A percentile compares a stretch with the other conserved stretches of the same genome.
These are phyloP conservation scores for Neurospora tetrasperma DNA, from an alignment of 495 filamentous ascomycete genomes.

Conservation along the genomic window DNA sequence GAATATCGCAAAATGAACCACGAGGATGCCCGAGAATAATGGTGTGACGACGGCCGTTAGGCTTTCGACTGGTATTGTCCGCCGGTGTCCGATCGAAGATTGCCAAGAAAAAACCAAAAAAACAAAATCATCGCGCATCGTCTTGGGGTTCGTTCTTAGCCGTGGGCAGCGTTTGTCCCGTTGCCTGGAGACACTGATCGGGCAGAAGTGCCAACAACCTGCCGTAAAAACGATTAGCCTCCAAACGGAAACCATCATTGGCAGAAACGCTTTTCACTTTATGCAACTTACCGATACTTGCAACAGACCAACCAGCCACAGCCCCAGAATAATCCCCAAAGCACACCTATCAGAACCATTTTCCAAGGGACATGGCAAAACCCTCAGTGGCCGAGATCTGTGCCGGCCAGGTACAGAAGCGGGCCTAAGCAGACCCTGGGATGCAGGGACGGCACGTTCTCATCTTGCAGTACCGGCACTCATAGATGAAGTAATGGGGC, in stretches of 20 bases:
- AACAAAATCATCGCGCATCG: neutral
- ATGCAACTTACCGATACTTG: slow-evolving; percentile 15
- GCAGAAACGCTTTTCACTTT: neutral
- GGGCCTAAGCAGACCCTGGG: slow-evolving; percentile 33
- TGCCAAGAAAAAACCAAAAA: neutral
- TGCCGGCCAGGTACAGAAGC: slow-evolving; percentile 5
- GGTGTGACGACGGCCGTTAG: neutral
- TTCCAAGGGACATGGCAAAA: neutral
- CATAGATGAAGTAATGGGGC: slow-evolving; percentile 74
- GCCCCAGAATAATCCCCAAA: neutral
- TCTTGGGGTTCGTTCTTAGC: neutral
- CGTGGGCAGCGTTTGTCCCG: neutral
- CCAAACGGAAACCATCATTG: neutral
- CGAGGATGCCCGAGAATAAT: neutral
- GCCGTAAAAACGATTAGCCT: neutral
- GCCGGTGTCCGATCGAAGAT: neutral
- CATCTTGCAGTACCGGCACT: slow-evolving; percentile 68
- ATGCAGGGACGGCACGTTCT: slow-evolving; percentile 63
- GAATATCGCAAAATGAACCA: neutral
- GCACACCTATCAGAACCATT: neutral
- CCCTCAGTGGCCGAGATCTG: neutral
- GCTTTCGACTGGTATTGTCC: neutral
- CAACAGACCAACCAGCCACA: neutral
- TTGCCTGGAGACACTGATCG: neutral
- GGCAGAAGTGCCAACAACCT: neutral